phyloP scores from a whole-genome alignment of 345 rosid genomes.

The Linum tenue region DNA sequence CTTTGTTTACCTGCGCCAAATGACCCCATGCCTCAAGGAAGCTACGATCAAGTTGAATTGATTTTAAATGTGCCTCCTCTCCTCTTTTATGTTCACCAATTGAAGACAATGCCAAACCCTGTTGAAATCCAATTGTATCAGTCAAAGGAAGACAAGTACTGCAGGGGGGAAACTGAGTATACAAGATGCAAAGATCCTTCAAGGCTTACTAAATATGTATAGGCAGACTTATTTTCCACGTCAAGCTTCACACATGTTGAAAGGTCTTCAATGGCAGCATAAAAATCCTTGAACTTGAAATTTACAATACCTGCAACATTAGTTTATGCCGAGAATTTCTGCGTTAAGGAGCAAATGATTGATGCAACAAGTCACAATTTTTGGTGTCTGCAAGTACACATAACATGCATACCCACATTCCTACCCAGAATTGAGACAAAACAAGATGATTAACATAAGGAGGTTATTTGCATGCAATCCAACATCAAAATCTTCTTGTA shows the following conservation, averaged over 20 bases:
- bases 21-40: conserved; percentile 91
- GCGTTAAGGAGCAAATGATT: neutral
- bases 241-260: conserved; percentile 78
- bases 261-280: conserved; percentile 77
- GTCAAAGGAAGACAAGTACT: conserved; percentile 3
- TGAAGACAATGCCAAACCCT: conserved; percentile 76
- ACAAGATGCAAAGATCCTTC: conserved; percentile 12
- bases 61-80: conserved; percentile 77
- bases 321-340: conserved; percentile 10
- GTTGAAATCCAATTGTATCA: conserved; percentile 18
- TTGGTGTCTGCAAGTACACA: neutral
- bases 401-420: neutral
- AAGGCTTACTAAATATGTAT: conserved; percentile 67
- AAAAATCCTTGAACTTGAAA: conserved; percentile 84
- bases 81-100: conserved; percentile 70
- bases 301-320: conserved; percentile 73
- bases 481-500: neutral
- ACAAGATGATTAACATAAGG: neutral
- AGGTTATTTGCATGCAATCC: conserved; percentile 2
- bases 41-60: conserved; percentile 67
- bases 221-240: conserved; percentile 79
- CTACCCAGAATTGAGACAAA: neutral
- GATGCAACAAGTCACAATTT: neutral
- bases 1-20: conserved; percentile 58
- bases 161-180: neutral